Conservation (phyloP, 129 eudicot genomes). For the sunflower (Helianthus annuus) region HanXRQr2.0-SUNRISE NC_035441.2:124005543-124006042, state of each 20-base stretch:
- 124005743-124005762: too few species aligned
- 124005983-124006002: slow-evolving; percentile 75
- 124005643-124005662: too few species aligned
- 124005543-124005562: too few species aligned
- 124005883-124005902: not conserved
- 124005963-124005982: slow-evolving; percentile 73
- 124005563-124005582: too few species aligned
- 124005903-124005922: not conserved
- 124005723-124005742: too few species aligned
- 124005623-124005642: too few species aligned
- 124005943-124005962: slow-evolving; percentile 76
- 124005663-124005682: too few species aligned
- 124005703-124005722: too few species aligned
- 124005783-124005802: slow-evolving; percentile 60
- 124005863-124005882: slow-evolving; percentile 59
- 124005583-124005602: too few species aligned
- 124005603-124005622: too few species aligned
- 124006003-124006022: slow-evolving; percentile 49
- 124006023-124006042: not conserved
- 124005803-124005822: slow-evolving; percentile 82
- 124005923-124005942: not conserved
- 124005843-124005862: slow-evolving; percentile 84
- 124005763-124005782: too few species aligned
- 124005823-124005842: slow-evolving; percentile 88
- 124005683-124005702: too few species aligned